Evolutionary conservation across 306 rosid species (phyloP), one percentile per base, ranked within the genome.

Genomic region (Castanea sativa): DNA sequence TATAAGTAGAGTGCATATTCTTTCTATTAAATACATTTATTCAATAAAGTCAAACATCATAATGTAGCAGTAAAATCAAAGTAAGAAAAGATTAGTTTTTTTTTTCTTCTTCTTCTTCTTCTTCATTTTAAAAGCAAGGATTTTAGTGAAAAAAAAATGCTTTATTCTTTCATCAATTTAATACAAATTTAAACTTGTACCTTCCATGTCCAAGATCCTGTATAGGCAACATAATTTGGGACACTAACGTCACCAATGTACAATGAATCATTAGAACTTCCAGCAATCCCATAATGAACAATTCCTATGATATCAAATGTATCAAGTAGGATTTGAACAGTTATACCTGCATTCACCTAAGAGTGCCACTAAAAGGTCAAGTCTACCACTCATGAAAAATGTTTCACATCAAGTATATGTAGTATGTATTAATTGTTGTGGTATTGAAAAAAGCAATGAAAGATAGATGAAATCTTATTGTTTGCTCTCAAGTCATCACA

Each of bases 131-230:
- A 69, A 2, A 15, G 14, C 2, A 19, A 35, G n/a, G n/a, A 18
- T 19, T 20, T 10, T 1, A 56, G 53, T 56, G 61, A 6, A 38
- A 35, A 35, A 38, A 38, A 38, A 7, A 38, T 38, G 43, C 10
- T 38, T 7, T 38, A 38, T 6, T 38, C 43, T 38, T 38, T 38
- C 43, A 38, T 38, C 43, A 38, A 38, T 38, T 69, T 20, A 30
- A 64, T n/a, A 41, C 15, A 38, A 41, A 53, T 6, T 69, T 13
- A 69, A 43, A 69, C 5, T 14, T 43, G 74, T 70, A 78, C 81
- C 76, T 57, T 56, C 81, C 81, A 78, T 23, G 57, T 70, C 81
- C 81, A 78, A 33, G 81, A 78, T 21, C 59, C 41, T 8, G 81
- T 78, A 38, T 56, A 70, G 33, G 81, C 81, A 41, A 78, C 59